Base-by-base conservation (phyloP, 345 rosid genomes). In the Turnera subulata region DNA sequence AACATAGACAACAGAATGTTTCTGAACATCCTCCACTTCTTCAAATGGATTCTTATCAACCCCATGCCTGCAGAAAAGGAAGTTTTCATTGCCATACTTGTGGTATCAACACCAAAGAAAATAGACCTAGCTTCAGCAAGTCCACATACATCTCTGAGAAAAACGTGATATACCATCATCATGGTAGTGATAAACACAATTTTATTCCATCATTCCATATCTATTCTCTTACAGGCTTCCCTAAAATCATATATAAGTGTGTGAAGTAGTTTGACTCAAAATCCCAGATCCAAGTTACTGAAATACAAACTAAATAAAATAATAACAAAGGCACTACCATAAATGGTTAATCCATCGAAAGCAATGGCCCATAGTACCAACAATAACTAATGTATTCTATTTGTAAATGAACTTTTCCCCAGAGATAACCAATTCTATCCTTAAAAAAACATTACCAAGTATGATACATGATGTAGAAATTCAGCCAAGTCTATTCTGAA, bases 1-100 rank as follows among this genome's bases (percentile, higher is more conserved):
- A 55, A 92, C 79, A 61, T 84, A 92, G 62, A 83, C 94, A 69
- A 81, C 71, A 59, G 96, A 89, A 74, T 92, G 85, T 68, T 76
- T 83, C 53, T 63, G 75, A 55, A 55, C 69, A 65, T 80, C 85
- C 47, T 80, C 80, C 53, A 66, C 46, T 64, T 73, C 80, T 58
- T 69, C 67, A 65, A 80, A 49, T 35, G 71, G 58, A 76, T 63
- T 76, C 61, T 58, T 66, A 48, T 49, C 22, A 83, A 83, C 88
- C 63, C 97, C 99, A 56, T 92, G 76, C 76, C 99, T 92, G 80
- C 61, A 69, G 16, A 58, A 53, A n/a, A 52, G 61, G 11, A 53
- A 64, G 53, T 20, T 21, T 54, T 40, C 38, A 16, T 9, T 6
- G 10, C 20, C 35, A 25, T 16, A 46, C 49, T 11, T 53, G 35